Percentiles rank a stretch among this genome's conserved stretches.
These are phyloP conservation scores for Penicillium arizonense DNA, from an alignment of 495 filamentous ascomycete genomes.

Conservation along the genomic window DNA sequence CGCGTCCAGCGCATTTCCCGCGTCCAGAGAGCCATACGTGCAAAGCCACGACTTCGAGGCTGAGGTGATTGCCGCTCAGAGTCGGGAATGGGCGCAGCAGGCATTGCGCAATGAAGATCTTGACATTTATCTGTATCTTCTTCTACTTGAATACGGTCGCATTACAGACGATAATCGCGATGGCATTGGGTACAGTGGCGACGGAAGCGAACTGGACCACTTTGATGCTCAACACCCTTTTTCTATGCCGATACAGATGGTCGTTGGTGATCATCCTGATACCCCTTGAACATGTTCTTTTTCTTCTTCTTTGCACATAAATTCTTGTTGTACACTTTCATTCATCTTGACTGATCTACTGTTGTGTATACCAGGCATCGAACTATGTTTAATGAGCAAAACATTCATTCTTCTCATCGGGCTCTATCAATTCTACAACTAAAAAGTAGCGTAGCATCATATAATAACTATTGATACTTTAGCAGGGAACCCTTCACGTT, in stretches of 20 bases:
- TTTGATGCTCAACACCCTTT: conserved; percentile 22
- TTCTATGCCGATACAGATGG: conserved; percentile 3
- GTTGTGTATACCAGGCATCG: no score
- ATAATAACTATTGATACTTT: no score
- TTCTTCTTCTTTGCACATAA: not conserved
- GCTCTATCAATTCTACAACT: no score
- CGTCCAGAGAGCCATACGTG: conserved; percentile 3
- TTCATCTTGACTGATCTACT: no score
- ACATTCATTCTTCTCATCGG: no score
- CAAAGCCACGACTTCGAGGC: conserved; percentile 57
- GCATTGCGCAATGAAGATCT: conserved; percentile 72
- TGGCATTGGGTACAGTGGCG: conserved; percentile 62
- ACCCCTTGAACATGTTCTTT: not conserved
- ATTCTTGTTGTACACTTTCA: not conserved
- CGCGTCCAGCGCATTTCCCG: not conserved
- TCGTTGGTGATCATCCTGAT: conserved; percentile 2
- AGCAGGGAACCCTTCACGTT: no score
- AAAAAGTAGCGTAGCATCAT: no score
- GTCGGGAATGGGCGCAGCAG: conserved; percentile 65
- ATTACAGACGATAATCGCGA: conserved; percentile 65
- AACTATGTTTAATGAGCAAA: no score
- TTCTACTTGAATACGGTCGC: conserved; percentile 71
- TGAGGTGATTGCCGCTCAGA: conserved; percentile 58
- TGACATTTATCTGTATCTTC: conserved; percentile 64
- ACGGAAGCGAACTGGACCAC: conserved; percentile 29